Base-by-base conservation (phyloP, 2,329 filamentous ascomycete genomes). In the Fusarium citri region DNA sequence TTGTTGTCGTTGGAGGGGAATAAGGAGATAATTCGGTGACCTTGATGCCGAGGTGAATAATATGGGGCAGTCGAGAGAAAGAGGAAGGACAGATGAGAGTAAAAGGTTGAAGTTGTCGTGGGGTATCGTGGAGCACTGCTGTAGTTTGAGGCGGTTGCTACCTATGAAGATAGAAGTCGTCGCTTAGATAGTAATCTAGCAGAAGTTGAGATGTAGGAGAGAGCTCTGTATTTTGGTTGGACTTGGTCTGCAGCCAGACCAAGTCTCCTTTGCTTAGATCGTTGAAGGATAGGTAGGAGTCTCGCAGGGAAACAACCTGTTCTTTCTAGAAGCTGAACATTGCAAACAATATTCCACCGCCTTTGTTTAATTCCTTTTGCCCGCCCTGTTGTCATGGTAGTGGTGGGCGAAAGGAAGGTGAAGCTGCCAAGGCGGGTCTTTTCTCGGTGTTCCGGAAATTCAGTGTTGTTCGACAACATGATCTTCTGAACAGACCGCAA, bases 21-120 rank as follows among this genome's bases (percentile, higher is more conserved):
- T 10, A 20, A 51, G 49, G 49, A 41, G 49, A 51, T 51, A 51
- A 22, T 41, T 51, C 49, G 49, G 49, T 25, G 18, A 43, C 6
- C 41, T 43, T 22, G 49, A 51, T 41, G 11, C 23, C 49, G 23
- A 25, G 18, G 23, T 26, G 40, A 22, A 51, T 51, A 41, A 50
- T 25, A 51, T 41, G 49, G 49, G 49, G 14, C 49, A 20, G 23
- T 22, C 18, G 16, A 26, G 18, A 51, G 23, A 51, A 41, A 51
- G 18, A 41, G 49, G 49, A 51, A 51, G 49, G 49, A 41, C 31
- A 26, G 14, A 14, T 41, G 31, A 51, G 49, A 51, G 49, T 22
- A 25, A 41, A 20, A 4, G 16, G 14, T 8, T 4, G 23, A 41
- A 26, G 7, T 6, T 41, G 23, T n/a, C 11, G 9, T 4, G 23